Evolutionary conservation across 768 basidiomycete genomes (phyloP).

Genomic region (Kwoniella bestiolae): DNA sequence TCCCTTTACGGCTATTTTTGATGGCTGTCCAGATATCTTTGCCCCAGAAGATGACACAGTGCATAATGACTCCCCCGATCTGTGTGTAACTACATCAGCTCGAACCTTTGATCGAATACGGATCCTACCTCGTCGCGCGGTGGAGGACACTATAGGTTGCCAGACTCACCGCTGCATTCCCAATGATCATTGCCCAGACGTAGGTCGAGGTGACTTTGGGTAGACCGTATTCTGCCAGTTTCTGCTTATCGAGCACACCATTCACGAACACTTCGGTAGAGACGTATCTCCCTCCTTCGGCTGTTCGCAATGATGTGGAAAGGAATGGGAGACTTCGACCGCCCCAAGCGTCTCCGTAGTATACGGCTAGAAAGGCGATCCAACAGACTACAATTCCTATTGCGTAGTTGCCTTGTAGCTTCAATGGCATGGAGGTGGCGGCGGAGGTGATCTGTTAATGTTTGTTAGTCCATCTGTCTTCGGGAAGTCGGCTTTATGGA

Average conservation of each 20-base stretch:
- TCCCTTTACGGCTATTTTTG: slow-evolving; percentile 61
- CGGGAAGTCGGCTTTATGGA: too few relatives aligned
- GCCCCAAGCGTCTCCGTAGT: slow-evolving; percentile 69
- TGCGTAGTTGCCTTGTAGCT: slow-evolving; percentile 64
- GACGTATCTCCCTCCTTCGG: slow-evolving; percentile 65
- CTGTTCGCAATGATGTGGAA: slow-evolving; percentile 65
- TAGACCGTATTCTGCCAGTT: slow-evolving; percentile 63
- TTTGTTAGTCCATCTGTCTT: too few relatives aligned
- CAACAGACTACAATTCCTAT: slow-evolving; percentile 65
- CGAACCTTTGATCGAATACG: slow-evolving; percentile 61
- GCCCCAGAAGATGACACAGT: slow-evolving; percentile 67
- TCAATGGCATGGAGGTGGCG: slow-evolving; percentile 3
- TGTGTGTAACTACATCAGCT: slow-evolving; percentile 35
- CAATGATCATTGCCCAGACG: slow-evolving; percentile 10
- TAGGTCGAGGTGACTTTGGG: slow-evolving; percentile 63
- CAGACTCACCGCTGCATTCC: slow-evolving; percentile 25
- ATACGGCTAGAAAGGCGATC: slow-evolving; percentile 64
- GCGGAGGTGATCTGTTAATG: slow-evolving; percentile 19
- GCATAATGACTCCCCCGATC: slow-evolving; percentile 68
- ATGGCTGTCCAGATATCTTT: slow-evolving; percentile 57
- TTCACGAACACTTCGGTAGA: slow-evolving; percentile 65
- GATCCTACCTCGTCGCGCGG: too few relatives aligned
- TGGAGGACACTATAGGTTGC: slow-evolving; percentile 32
- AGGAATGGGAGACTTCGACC: slow-evolving; percentile 66
- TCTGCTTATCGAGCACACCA: slow-evolving; percentile 65